A percentile compares a stretch with the other conserved stretches of the same genome.
These are phyloP conservation scores for Aspergillus chevalieri DNA, from an alignment of 2,329 filamentous ascomycete genomes.

Conservation along the genomic window DNA sequence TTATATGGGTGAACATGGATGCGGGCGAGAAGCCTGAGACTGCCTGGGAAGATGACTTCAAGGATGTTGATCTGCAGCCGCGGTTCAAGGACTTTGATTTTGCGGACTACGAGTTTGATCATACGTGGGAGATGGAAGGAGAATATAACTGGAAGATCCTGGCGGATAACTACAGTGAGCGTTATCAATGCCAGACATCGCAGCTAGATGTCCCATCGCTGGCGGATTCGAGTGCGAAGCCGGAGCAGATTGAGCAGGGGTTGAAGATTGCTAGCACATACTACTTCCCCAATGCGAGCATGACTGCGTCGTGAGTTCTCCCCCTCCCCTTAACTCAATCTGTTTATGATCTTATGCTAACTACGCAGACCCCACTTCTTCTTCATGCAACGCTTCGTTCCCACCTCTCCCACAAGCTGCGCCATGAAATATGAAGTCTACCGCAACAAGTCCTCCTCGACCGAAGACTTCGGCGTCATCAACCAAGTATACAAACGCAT, in stretches of 20 bases:
- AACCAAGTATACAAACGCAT: conserved; percentile 57
- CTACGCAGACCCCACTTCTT: conserved; percentile 48
- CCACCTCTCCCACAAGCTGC: conserved; percentile 45
- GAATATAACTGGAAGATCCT: conserved; percentile 57
- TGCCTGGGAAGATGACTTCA: conserved; percentile 50
- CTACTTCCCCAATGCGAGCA: conserved; percentile 30
- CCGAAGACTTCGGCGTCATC: conserved; percentile 54
- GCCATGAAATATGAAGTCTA: conserved; percentile 59
- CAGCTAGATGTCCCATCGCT: conserved; percentile 28
- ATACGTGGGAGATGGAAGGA: conserved; percentile 52
- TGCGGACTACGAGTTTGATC: conserved; percentile 52
- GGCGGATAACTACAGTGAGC: conserved; percentile 58
- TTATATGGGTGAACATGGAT: conserved; percentile 57
- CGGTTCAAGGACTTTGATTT: conserved; percentile 45
- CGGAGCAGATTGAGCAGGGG: conserved; percentile 44
- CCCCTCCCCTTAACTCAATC: too few species aligned
- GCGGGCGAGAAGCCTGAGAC: conserved; percentile 40
- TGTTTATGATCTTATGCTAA: conserved; percentile 1
- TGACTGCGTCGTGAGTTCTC: conserved; percentile 27
- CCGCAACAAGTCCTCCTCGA: conserved; percentile 53
- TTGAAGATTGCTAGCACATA: conserved; percentile 33
- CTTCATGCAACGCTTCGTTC: conserved; percentile 59
- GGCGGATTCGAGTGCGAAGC: conserved; percentile 46
- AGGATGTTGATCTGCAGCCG: conserved; percentile 42
- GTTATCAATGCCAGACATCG: conserved; percentile 20